Evolutionary conservation across 1,284 basidiomycete species (phyloP).

Genomic region (Coniferiporia sulphurascens): DNA sequence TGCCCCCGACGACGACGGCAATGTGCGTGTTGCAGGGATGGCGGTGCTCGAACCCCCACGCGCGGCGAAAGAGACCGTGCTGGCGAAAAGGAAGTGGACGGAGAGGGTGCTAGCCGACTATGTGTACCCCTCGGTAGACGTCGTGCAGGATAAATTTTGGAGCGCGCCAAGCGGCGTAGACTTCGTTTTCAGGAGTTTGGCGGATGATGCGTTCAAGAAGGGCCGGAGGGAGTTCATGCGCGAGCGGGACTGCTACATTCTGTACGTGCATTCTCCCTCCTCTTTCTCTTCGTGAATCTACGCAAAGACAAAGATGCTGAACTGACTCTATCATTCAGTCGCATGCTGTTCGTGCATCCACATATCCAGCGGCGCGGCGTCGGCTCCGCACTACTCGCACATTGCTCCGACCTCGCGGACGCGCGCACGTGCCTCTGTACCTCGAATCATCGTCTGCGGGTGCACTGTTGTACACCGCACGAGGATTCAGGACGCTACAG

Average conservation of each 20-base stretch:
- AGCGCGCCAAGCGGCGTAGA: slow-evolving; percentile 5
- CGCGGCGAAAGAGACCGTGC: background rate
- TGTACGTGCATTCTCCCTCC: background rate
- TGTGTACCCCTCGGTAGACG: slow-evolving; percentile 10
- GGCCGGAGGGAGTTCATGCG: background rate
- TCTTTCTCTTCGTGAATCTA: too few relatives aligned
- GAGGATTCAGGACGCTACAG: slow-evolving; percentile 3
- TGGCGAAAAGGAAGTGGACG: background rate
- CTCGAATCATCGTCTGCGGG: slow-evolving; percentile 4
- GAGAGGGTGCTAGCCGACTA: slow-evolving; percentile 9
- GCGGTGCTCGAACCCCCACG: slow-evolving; percentile 1
- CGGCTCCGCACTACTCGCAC: slow-evolving; percentile 5
- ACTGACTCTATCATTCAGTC: background rate
- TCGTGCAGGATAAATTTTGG: background rate
- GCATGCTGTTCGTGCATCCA: slow-evolving; percentile 9
- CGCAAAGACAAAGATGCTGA: background rate
- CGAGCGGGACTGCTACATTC: slow-evolving; percentile 3
- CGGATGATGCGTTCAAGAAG: background rate
- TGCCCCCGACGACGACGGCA: slow-evolving; percentile 1
- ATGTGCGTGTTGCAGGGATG: slow-evolving; percentile 1
- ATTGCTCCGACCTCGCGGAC: slow-evolving; percentile 2
- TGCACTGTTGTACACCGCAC: background rate
- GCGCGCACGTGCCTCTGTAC: background rate
- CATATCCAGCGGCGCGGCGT: slow-evolving; percentile 6
- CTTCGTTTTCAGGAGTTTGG: background rate